Evolutionary conservation across 768 basidiomycete species (phyloP).

Genomic region (Saitozyma podzolica): DNA sequence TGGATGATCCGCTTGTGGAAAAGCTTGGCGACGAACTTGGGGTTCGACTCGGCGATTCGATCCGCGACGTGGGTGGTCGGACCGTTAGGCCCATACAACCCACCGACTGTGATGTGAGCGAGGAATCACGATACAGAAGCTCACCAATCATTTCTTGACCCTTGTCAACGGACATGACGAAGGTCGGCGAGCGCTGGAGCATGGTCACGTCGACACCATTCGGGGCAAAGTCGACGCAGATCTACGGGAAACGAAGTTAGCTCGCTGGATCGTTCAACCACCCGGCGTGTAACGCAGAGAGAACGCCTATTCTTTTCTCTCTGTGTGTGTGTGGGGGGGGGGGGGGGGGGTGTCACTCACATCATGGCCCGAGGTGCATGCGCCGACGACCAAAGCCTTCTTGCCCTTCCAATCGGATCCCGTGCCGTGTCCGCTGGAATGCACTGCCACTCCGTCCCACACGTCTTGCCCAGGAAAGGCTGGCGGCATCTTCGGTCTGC

Average conservation of each 20-base stretch:
- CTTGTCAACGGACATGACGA: conserved; percentile 42
- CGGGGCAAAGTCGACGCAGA: conserved; percentile 42
- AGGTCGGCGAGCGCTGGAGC: conserved; percentile 43
- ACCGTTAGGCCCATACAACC: conserved; percentile 57
- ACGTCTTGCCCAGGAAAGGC: conserved; percentile 34
- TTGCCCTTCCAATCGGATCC: conserved; percentile 43
- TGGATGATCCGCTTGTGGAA: conserved; percentile 54
- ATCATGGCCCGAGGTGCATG: conserved; percentile 42
- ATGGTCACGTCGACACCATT: conserved; percentile 41
- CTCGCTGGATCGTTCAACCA: too few species aligned
- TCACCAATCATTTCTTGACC: too few species aligned
- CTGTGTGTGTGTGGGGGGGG: too few species aligned
- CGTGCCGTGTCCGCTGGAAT: conserved; percentile 35
- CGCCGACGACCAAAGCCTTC: conserved; percentile 41
- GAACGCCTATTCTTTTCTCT: too few species aligned
- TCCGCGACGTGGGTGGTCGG: conserved; percentile 61
- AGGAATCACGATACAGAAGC: too few species aligned
- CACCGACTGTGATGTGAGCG: conserved; percentile 30
- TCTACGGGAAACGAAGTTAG: too few species aligned
- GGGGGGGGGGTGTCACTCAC: too few species aligned
- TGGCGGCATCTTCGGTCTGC: conserved; percentile 56
- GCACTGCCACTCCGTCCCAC: conserved; percentile 34
- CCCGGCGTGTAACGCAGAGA: too few species aligned
- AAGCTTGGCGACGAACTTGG: conserved; percentile 51
- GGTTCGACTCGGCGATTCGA: conserved; percentile 58